Base-by-base conservation (phyloP, 164 flowering plant genomes). In the Vitis cinerea region DNA sequence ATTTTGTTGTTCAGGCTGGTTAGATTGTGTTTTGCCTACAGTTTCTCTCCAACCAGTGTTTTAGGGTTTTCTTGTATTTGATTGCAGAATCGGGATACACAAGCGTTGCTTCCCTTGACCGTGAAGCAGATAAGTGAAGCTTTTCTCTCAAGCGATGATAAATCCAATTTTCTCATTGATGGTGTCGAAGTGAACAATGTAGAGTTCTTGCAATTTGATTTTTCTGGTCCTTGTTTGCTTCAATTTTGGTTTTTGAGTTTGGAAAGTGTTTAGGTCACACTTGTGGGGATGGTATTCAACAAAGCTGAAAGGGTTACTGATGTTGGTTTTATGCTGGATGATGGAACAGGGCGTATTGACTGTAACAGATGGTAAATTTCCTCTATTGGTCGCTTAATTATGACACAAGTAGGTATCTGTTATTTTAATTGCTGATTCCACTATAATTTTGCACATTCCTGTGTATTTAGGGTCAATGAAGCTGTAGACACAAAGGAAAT, bases 321-420 rank as follows among this genome's bases (percentile, higher is more conserved):
- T 77, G 81, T 86, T 61, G 63, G 81, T 14, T 91, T 93, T 52
- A 69, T 72, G 44, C 77, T 96, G 10, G 95, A 93, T 79, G 99
- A 96, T 83, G 99, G 99, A 5, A 96, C 97, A 0, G 97, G 97
- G 16, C 82, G 89, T n/a, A 73, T 90, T 55, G 88, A 86, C 31
- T 87, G 95, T 72, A 77, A 69, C 49, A 84, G 86, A 87, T 96
- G 99, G 98, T 95, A 58, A 58, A 30, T 61, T 27, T 54, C 57
- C 3, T 57, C 12, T 10, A 16, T 19, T 52, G 2, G 11, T 55
- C 62, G 49, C 27, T 23, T 29, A 13, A 4, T 58, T 62, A 1
- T 10, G 8, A 6, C 11, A 31, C 58, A 3, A 56, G 16, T 48
- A 29, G 11, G 9, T 50, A 6, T 3, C 44, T 37, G 54, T 51